Evolutionary conservation across 176 grass and related monocot genomes (phyloP).

Genomic region (Calamus simplicifolius): DNA sequence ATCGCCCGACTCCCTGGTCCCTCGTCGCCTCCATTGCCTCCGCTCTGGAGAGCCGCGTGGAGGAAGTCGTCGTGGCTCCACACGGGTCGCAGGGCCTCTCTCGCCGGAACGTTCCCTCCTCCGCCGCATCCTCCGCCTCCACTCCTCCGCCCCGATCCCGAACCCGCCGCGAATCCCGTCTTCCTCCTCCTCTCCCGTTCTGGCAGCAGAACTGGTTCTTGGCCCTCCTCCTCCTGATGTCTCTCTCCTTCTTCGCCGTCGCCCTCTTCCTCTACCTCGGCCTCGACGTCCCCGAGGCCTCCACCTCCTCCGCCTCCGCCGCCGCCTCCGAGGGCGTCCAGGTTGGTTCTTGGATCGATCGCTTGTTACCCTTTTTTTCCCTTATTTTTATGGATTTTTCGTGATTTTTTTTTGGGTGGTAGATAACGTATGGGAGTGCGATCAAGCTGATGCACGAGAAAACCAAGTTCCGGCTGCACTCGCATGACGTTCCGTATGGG

Average conservation of each 20-base stretch:
- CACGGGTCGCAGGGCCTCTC: conserved; percentile 33
- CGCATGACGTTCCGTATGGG: conserved; percentile 79
- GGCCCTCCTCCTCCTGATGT: conserved; percentile 52
- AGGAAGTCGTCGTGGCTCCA: conserved; percentile 48
- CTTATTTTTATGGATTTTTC: conserved; percentile 10
- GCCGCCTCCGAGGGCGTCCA: conserved; percentile 37
- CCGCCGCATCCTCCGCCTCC: conserved; percentile 1
- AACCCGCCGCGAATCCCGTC: conserved; percentile 20
- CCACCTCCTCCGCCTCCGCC: conserved; percentile 37
- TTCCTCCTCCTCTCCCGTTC: conserved; percentile 29
- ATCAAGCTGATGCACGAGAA: conserved; percentile 71
- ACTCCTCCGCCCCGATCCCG: not conserved
- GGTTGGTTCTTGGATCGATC: conserved; percentile 18
- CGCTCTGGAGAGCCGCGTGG: conserved; percentile 2
- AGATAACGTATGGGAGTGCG: conserved; percentile 66
- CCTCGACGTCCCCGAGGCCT: conserved; percentile 47
- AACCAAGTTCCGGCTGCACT: conserved; percentile 66
- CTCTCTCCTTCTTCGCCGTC: conserved; percentile 56
- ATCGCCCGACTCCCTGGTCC: too few relatives aligned
- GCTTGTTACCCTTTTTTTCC: not conserved
- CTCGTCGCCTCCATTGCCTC: not conserved
- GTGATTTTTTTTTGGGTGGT: not conserved
- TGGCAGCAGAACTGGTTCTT: conserved; percentile 89
- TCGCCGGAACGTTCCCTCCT: conserved; percentile 29
- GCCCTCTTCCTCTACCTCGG: conserved; percentile 62